These are phyloP conservation scores for Cryomyces minteri DNA, from an alignment of 495 filamentous ascomycete species.

Conservation along the genomic window DNA sequence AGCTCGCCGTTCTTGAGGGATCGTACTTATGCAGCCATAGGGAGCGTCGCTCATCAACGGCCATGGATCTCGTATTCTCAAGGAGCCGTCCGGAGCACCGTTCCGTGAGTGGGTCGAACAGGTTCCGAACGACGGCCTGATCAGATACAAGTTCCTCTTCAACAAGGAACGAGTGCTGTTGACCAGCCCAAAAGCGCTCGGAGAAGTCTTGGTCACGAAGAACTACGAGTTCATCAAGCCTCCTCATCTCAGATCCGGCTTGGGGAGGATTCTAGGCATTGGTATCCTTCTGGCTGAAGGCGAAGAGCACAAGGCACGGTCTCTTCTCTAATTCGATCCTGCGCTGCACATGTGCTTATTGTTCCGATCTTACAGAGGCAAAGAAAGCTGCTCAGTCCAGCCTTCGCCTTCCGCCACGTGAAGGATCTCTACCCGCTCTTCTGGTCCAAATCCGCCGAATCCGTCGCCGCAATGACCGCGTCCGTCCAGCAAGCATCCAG, in stretches of 20 bases:
- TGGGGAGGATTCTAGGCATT: conserved; percentile 51
- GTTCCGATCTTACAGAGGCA: conserved; percentile 23
- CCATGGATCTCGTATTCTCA: conserved; percentile 34
- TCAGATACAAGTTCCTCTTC: conserved; percentile 50
- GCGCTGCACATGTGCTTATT: too few species aligned
- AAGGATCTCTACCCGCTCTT: conserved; percentile 76
- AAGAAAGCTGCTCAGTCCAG: conserved; percentile 63
- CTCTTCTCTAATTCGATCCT: not conserved
- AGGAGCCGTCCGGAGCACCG: conserved; percentile 39
- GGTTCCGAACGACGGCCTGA: conserved; percentile 75
- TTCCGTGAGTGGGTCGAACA: conserved; percentile 50
- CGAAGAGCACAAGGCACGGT: conserved; percentile 49
- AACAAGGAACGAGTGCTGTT: conserved; percentile 55
- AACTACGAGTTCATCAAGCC: conserved; percentile 75
- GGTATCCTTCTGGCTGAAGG: conserved; percentile 74
- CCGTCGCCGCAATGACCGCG: conserved; percentile 24
- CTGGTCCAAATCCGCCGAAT: conserved; percentile 45
- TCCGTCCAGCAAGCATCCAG: conserved; percentile 1
- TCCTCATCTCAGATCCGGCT: conserved; percentile 25
- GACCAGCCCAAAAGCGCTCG: conserved; percentile 40
- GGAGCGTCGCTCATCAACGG: conserved; percentile 30
- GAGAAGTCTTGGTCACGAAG: conserved; percentile 41
- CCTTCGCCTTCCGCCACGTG: conserved; percentile 70
- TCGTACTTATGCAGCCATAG: conserved; percentile 3
- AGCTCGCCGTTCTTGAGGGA: not conserved